Conservation (phyloP, 148 eudicot species). For the Drosera capensis region DNA sequence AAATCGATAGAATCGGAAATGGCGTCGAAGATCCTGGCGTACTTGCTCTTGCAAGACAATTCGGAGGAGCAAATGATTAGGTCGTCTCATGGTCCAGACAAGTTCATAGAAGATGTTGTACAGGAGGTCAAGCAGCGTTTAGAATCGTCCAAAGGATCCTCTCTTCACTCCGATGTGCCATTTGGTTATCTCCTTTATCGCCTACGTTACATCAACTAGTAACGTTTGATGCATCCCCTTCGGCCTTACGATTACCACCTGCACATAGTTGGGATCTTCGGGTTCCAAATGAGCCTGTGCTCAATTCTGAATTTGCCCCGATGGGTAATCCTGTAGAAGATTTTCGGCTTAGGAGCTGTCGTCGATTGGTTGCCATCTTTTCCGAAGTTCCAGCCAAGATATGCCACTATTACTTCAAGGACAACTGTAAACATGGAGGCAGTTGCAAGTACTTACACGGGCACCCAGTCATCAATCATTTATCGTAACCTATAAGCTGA, state of each 20-base stretch:
- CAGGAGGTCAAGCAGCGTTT: slow-evolving; percentile 28
- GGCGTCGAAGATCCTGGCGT: slow-evolving; percentile 42
- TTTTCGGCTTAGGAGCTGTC: slow-evolving; percentile 11
- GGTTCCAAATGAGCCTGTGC: slow-evolving; percentile 9
- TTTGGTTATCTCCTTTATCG: slow-evolving; percentile 20
- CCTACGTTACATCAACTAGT: slow-evolving; percentile 19
- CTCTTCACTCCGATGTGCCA: slow-evolving; percentile 27
- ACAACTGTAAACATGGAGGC: slow-evolving; percentile 70
- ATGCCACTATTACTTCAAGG: slow-evolving; percentile 69
- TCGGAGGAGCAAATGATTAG: slow-evolving; percentile 46
- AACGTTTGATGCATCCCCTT: slow-evolving; percentile 20
- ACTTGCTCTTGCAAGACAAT: slow-evolving; percentile 32
- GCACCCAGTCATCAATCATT: slow-evolving; percentile 19
- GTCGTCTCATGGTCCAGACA: slow-evolving; percentile 51
- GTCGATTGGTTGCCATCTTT: slow-evolving; percentile 15
- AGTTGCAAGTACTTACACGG: slow-evolving; percentile 67
- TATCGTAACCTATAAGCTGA: slow-evolving; percentile 15
- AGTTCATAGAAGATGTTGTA: slow-evolving; percentile 24
- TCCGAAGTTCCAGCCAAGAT: slow-evolving; percentile 44
- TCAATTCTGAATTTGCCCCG: slow-evolving; percentile 17
- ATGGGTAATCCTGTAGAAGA: slow-evolving; percentile 23
- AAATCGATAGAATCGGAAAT: slow-evolving; percentile 48
- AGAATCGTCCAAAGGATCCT: slow-evolving; percentile 15
- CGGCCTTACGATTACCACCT: slow-evolving; percentile 8
- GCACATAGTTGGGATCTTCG: slow-evolving; percentile 27